A percentile compares a stretch with the other conserved stretches of the same genome.
phyloP scores from a whole-genome alignment of 352 stramenopile genomes.

The Phytopythium mirpurense region DNA sequence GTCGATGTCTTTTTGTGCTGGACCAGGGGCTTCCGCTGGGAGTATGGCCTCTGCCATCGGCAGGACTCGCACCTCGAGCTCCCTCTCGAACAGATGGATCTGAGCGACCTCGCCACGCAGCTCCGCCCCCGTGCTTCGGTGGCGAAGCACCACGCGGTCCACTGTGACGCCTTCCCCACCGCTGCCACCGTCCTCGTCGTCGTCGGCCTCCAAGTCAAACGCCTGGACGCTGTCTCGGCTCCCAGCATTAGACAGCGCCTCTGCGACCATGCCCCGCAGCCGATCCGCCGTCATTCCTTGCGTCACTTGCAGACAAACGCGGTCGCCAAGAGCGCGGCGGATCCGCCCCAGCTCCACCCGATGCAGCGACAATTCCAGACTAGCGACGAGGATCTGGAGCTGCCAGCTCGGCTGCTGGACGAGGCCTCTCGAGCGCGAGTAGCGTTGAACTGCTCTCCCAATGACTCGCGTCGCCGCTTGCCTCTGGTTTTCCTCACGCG shows the following conservation, averaged over 20 bases:
- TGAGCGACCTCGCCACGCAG: neutral
- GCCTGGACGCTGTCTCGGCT: neutral
- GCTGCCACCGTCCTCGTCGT: neutral
- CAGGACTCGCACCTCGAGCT: slow-evolving; percentile 8
- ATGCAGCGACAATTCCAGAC: slow-evolving; percentile 27
- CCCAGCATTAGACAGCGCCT: slow-evolving; percentile 17
- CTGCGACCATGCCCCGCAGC: slow-evolving; percentile 40
- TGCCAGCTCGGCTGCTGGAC: slow-evolving; percentile 46
- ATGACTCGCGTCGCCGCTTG: slow-evolving; percentile 31
- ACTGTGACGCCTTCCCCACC: neutral
- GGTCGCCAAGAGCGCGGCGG: slow-evolving; percentile 8
- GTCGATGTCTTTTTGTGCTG: neutral
- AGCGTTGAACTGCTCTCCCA: slow-evolving; percentile 45
- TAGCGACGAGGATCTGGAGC: slow-evolving; percentile 27
- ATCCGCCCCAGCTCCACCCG: slow-evolving; percentile 19
- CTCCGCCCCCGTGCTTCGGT: neutral
- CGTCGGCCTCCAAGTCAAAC: neutral
- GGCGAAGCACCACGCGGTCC: neutral
- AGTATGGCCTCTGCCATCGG: neutral
- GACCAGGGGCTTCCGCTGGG: neutral
- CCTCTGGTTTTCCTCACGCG: neutral
- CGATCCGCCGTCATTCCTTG: slow-evolving; percentile 55
- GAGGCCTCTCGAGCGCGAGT: slow-evolving; percentile 30
- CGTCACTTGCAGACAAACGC: slow-evolving; percentile 33
- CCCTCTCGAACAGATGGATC: slow-evolving; percentile 18